Percentiles rank a stretch among this genome's conserved stretches.
phyloP scores from a whole-genome alignment of 2,329 filamentous ascomycete genomes.

The Diaporthe humulicola region DNA sequence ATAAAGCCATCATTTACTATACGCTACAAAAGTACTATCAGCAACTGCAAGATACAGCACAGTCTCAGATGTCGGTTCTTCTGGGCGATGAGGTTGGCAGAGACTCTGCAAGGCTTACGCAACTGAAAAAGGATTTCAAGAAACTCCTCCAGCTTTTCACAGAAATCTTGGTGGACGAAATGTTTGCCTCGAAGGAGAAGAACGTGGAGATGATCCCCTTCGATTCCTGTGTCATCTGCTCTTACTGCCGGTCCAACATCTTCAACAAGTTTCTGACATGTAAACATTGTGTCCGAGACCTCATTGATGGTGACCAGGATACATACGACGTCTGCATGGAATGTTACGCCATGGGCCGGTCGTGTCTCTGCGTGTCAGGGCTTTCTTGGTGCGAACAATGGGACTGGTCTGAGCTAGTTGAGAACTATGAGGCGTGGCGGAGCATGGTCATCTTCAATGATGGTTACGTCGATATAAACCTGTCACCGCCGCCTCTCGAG shows the following conservation, averaged over 20 bases:
- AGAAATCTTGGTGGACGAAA: slow-evolving; percentile 85
- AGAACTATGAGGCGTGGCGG: slow-evolving; percentile 87
- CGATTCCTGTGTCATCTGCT: slow-evolving; percentile 93
- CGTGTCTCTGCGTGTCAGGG: slow-evolving; percentile 88
- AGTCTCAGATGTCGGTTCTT: slow-evolving; percentile 61
- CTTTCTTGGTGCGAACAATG: slow-evolving; percentile 95
- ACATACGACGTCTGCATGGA: slow-evolving; percentile 98
- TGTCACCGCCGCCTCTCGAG: slow-evolving; percentile 78
- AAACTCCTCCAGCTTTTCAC: slow-evolving; percentile 84
- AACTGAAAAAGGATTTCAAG: slow-evolving; percentile 87
- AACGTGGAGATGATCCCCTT: slow-evolving; percentile 83
- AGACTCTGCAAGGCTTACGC: slow-evolving; percentile 64
- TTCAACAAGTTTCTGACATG: slow-evolving; percentile 98
- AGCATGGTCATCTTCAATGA: slow-evolving; percentile 81
- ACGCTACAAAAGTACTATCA: slow-evolving; percentile 83
- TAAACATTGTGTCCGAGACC: slow-evolving; percentile 80
- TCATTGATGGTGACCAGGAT: slow-evolving; percentile 79
- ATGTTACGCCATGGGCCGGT: slow-evolving; percentile 97
- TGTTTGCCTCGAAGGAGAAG: slow-evolving; percentile 80
- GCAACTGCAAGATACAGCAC: slow-evolving; percentile 68
- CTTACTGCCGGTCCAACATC: slow-evolving; percentile 95
- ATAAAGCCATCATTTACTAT: slow-evolving; percentile 94
- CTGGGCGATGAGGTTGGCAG: slow-evolving; percentile 59
- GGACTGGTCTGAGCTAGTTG: slow-evolving; percentile 81
- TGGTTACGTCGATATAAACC: slow-evolving; percentile 73